These are phyloP conservation scores for Leccinum subrobustum DNA, from an alignment of 1,284 basidiomycete species.

Conservation along the genomic window DNA sequence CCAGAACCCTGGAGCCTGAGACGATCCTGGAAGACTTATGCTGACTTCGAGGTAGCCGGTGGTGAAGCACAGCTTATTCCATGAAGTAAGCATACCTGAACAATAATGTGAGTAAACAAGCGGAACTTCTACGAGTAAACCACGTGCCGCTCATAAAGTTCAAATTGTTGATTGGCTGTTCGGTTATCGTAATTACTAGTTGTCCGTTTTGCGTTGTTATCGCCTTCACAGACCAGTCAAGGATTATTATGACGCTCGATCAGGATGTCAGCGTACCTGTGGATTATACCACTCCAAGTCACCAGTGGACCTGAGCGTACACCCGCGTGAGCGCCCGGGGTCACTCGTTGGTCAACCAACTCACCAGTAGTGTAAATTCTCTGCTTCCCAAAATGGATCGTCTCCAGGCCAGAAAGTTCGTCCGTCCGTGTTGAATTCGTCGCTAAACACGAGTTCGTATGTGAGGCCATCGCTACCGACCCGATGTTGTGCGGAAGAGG, in stretches of 20 bases:
- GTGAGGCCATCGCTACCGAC: conserved; percentile 67
- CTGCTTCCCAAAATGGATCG: conserved; percentile 78
- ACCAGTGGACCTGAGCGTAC: conserved; percentile 61
- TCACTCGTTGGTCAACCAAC: conserved; percentile 11
- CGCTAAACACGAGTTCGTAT: conserved; percentile 88
- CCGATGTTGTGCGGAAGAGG: conserved; percentile 48
- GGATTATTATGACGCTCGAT: neutral
- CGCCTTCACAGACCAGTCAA: conserved; percentile 39
- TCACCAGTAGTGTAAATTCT: conserved; percentile 70
- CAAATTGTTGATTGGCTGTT: conserved; percentile 63
- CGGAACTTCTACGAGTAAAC: conserved; percentile 2
- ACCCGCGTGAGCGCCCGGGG: conserved; percentile 9
- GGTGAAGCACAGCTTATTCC: conserved; percentile 95
- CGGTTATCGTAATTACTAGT: conserved; percentile 72
- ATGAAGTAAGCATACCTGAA: conserved; percentile 71
- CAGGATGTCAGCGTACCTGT: conserved; percentile 40
- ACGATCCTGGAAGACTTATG: conserved; percentile 78
- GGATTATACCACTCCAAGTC: conserved; percentile 89
- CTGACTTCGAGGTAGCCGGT: conserved; percentile 86
- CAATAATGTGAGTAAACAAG: conserved; percentile 6
- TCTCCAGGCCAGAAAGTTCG: conserved; percentile 78
- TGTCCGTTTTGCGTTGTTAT: conserved; percentile 71
- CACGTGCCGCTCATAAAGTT: conserved; percentile 75
- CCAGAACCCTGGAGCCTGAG: conserved; percentile 72
- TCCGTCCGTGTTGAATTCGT: conserved; percentile 87